Conservation (phyloP, 176 grass and related monocot species). For the Saccharum spontaneum region DNA sequence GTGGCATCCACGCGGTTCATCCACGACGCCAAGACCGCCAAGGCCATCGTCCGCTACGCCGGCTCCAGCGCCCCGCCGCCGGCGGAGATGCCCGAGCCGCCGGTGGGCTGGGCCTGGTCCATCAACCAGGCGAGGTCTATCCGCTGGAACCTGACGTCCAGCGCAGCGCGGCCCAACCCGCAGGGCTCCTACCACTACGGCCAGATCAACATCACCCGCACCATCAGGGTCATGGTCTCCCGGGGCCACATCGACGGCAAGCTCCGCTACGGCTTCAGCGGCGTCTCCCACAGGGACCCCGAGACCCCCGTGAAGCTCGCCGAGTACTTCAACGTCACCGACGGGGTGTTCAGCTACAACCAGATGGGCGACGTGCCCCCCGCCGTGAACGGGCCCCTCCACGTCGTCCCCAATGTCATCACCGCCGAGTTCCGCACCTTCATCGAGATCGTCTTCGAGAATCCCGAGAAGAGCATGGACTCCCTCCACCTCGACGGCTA, state of each 20-base stretch:
- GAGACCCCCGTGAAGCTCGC: constrained; percentile 71
- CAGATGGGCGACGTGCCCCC: constrained; percentile 51
- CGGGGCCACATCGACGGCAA: constrained; percentile 48
- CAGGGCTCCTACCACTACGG: constrained; percentile 99
- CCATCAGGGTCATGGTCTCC: constrained; percentile 66
- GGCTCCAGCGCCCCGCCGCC: constrained; percentile 53
- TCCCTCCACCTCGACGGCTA: constrained; percentile 66
- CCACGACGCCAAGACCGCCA: not conserved
- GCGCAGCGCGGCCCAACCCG: constrained; percentile 91
- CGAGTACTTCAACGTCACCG: constrained; percentile 71
- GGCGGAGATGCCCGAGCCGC: constrained; percentile 33
- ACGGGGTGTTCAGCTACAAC: constrained; percentile 68
- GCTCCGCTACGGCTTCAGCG: constrained; percentile 64
- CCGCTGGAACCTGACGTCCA: constrained; percentile 93
- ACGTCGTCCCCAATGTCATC: constrained; percentile 42
- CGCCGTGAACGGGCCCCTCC: constrained; percentile 10
- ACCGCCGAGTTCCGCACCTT: constrained; percentile 57
- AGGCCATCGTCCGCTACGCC: constrained; percentile 50
- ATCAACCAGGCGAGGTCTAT: constrained; percentile 90
- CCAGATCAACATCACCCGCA: constrained; percentile 88
- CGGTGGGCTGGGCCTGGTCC: constrained; percentile 77
- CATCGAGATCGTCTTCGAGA: constrained; percentile 76
- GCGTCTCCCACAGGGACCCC: constrained; percentile 56
- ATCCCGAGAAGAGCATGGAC: constrained; percentile 66
- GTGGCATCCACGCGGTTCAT: constrained; percentile 67